Percentiles rank a stretch among this genome's conserved stretches.
Evolutionary conservation across 768 basidiomycete genomes (phyloP).

Genomic region (Lactarius sanguifluus): DNA sequence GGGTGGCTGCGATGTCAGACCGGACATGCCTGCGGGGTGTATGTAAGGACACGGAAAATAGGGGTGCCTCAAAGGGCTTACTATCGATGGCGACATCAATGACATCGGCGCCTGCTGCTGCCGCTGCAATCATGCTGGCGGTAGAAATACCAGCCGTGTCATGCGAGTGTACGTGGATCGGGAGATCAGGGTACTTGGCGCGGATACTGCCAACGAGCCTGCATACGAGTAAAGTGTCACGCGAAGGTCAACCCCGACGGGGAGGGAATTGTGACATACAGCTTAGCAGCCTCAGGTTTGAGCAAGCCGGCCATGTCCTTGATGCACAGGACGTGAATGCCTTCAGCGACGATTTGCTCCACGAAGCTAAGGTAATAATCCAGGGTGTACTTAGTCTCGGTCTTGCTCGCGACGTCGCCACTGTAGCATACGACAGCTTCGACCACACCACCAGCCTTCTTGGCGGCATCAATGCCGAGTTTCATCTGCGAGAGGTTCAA

Average conservation of each 20-base stretch:
- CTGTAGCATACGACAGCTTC: slow-evolving; percentile 99
- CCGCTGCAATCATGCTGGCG: slow-evolving; percentile 95
- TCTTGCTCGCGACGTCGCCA: slow-evolving; percentile 92
- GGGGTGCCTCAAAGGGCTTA: slow-evolving; percentile 41
- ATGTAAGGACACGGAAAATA: slow-evolving; percentile 24
- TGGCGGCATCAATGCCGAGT: slow-evolving; percentile 98
- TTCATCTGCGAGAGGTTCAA: slow-evolving; percentile 61
- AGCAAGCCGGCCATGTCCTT: slow-evolving; percentile 99
- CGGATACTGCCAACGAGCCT: slow-evolving; percentile 94
- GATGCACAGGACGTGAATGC: slow-evolving; percentile 94
- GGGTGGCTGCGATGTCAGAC: slow-evolving; percentile 95
- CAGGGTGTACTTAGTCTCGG: slow-evolving; percentile 95
- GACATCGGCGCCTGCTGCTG: slow-evolving; percentile 96
- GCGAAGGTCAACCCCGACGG: slow-evolving; percentile 4
- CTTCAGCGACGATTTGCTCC: slow-evolving; percentile 88
- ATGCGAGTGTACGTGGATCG: slow-evolving; percentile 99
- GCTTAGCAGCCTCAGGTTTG: slow-evolving; percentile 89
- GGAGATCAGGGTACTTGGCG: slow-evolving; percentile 93
- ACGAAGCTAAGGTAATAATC: slow-evolving; percentile 97
- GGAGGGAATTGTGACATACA: slow-evolving; percentile 52
- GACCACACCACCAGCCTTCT: slow-evolving; percentile 98
- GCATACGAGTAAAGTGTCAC: slow-evolving; percentile 10
- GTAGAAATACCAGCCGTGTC: slow-evolving; percentile 98
- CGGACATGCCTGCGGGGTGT: slow-evolving; percentile 80
- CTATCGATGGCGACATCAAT: slow-evolving; percentile 99